Percentiles rank a stretch among this genome's conserved stretches.
These are phyloP conservation scores for Podospora conica DNA, from an alignment of 495 filamentous ascomycete genomes.

Conservation along the genomic window DNA sequence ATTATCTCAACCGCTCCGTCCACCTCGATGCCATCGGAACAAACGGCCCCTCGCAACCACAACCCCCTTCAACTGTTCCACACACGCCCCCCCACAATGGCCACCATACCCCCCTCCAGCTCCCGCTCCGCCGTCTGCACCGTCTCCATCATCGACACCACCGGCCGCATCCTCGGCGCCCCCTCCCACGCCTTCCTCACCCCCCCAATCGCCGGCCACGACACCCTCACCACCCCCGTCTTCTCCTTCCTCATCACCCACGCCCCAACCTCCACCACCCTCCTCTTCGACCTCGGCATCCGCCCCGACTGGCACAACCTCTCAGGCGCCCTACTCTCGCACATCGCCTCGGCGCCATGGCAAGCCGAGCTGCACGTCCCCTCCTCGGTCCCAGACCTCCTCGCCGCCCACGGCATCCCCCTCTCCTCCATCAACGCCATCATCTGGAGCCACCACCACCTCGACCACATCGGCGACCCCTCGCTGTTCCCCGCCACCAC, in stretches of 20 bases:
- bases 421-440: constrained; percentile 44
- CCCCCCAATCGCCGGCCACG: constrained; percentile 22
- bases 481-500: constrained; percentile 44
- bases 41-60: background rate
- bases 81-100: background rate
- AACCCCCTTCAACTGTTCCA: background rate
- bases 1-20: background rate
- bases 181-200: background rate
- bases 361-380: constrained; percentile 29
- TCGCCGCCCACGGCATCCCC: constrained; percentile 40
- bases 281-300: constrained; percentile 55
- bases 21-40: background rate
- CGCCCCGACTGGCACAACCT: constrained; percentile 43
- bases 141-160: constrained; percentile 9
- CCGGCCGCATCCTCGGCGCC: background rate
- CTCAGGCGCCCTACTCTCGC: constrained; percentile 25
- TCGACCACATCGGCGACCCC: constrained; percentile 53
- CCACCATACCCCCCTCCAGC: background rate
- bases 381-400: constrained; percentile 45
- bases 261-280: constrained; percentile 17
- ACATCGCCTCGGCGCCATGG: constrained; percentile 17
- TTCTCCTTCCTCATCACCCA: constrained; percentile 52
- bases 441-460: constrained; percentile 54
- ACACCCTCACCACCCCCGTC: constrained; percentile 33
- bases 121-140: background rate